These are phyloP conservation scores for Termitomyces bulborhizus DNA, from an alignment of 768 basidiomycete genomes.

Conservation along the genomic window DNA sequence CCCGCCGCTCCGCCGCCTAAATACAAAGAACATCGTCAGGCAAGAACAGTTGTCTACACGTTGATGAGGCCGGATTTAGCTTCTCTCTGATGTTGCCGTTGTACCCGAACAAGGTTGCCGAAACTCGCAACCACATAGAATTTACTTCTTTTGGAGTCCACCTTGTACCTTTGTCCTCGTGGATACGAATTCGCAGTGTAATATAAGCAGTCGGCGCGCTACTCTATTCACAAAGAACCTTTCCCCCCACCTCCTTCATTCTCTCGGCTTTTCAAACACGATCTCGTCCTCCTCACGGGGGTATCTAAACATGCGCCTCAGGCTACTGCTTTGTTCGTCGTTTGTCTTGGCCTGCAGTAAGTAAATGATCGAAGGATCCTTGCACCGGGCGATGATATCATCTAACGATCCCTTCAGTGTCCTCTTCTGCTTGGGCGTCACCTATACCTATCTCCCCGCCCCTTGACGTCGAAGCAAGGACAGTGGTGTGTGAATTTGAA, in stretches of 20 bases:
- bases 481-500: background rate
- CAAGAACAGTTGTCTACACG: background rate
- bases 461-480: conserved; percentile 14
- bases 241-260: background rate
- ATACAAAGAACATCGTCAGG: conserved; percentile 7
- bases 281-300: background rate
- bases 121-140: background rate
- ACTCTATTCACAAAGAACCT: background rate
- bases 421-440: conserved; percentile 6
- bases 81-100: background rate
- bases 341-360: conserved; percentile 13
- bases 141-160: conserved; percentile 8
- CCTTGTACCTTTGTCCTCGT: conserved; percentile 11
- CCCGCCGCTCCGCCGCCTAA: background rate
- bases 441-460: conserved; percentile 13
- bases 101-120: background rate
- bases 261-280: background rate
- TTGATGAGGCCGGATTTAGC: background rate
- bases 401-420: conserved; percentile 6
- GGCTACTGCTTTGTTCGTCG: conserved; percentile 4
- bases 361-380: background rate
- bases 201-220: background rate
- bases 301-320: conserved; percentile 5
- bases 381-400: background rate
- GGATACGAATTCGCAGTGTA: background rate